Evolutionary conservation across 176 grass and related monocot species (phyloP), one percentile per base, ranked within the genome.

Genomic region (Bromus sterilis): DNA sequence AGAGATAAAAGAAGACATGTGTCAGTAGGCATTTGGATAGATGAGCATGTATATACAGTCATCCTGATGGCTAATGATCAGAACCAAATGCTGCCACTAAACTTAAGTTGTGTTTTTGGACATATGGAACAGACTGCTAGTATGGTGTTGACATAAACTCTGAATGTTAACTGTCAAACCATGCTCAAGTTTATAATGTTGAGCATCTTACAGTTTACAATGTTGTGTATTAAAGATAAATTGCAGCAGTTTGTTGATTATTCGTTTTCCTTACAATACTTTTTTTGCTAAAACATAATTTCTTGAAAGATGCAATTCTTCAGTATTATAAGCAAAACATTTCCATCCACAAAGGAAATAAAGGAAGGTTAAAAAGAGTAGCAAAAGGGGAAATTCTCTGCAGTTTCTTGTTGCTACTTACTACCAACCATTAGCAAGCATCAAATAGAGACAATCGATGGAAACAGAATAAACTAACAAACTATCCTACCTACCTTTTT

Each of bases 401-500:
- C 1, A 69, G 11, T 71, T 4, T 7, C 11, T 57, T 31, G 6
- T 62, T 31, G 3, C 25, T 71, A 31, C 34, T 32, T 49, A 14
- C 49, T 32, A 43, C 39, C 20, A 76, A 40, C 2, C 40, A 71
- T 20, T 53, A 53, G 11, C 6, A 87, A 71, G 32, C 6, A 56
- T 55, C 14, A 23, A 65, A 3, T 51, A 46, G 1, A 82, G 20
- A 26, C 20, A 74, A 66, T 40, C 28, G 1, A 12, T 29, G 23
- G 11, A 40, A 71, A 71, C 7, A 56, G 20, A 81, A 63, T 56
- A 31, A 55, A 62, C 7, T 0, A 20, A 77, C 48, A 62, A 63
- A 9, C 3, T 14, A 56, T 57, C 28, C 0, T 43, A 24, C 30
- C 8, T 78, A 98, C 93, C 83, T 95, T 98, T 87, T 98, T 98